Percentiles rank a stretch among this genome's conserved stretches.
Conservation (phyloP, 2,329 filamentous ascomycete species). For the Gyromitra esculenta region DNA sequence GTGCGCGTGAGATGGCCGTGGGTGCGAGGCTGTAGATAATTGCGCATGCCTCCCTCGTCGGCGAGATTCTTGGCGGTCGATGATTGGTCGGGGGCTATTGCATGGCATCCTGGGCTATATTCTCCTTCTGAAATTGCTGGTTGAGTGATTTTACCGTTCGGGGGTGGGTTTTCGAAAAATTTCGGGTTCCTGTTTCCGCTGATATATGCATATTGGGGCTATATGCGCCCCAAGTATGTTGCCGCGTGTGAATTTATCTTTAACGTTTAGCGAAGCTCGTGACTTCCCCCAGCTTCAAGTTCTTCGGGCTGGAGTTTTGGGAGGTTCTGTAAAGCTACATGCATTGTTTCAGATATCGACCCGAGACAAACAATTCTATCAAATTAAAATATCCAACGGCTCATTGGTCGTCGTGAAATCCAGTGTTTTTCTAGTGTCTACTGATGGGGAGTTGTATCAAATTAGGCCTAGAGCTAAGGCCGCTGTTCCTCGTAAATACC, state of each 20-base stretch:
- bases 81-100: background rate
- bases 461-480: no score
- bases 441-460: no score
- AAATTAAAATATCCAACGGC: background rate
- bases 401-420: no score
- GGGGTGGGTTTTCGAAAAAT: background rate
- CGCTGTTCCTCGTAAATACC: no score
- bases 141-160: background rate
- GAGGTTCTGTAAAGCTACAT: background rate
- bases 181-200: background rate
- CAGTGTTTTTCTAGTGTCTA: no score
- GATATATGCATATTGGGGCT: background rate
- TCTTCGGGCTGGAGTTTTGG: background rate
- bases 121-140: background rate
- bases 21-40: background rate
- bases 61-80: background rate
- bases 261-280: background rate
- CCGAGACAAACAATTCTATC: background rate
- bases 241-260: background rate
- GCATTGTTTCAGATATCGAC: background rate
- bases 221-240: background rate
- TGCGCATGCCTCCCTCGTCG: background rate
- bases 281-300: background rate
- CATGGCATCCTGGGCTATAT: background rate
- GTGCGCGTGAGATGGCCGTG: background rate